Conservation (phyloP, 768 basidiomycete genomes). For the Boletus sp. region DNA sequence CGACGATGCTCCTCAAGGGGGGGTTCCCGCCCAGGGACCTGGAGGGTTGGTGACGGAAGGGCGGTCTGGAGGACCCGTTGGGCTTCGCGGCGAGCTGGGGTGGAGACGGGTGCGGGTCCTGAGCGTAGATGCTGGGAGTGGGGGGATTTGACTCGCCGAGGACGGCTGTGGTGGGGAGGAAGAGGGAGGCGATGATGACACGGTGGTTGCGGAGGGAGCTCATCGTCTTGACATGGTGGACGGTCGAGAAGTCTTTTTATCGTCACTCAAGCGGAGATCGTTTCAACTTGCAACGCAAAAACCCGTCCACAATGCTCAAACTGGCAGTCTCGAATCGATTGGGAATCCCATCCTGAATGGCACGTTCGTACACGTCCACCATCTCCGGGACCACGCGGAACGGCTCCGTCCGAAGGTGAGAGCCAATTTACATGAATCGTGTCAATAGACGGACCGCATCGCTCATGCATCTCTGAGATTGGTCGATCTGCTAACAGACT, state of each 20-base stretch:
- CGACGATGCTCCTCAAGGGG: constrained; percentile 71
- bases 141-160: constrained; percentile 52
- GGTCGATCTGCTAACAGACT: background rate
- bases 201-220: constrained; percentile 71
- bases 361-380: too few relatives aligned
- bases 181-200: constrained; percentile 79
- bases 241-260: background rate
- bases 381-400: constrained; percentile 8
- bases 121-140: constrained; percentile 42
- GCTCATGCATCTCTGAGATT: background rate
- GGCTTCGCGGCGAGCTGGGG: constrained; percentile 2
- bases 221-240: constrained; percentile 38
- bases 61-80: constrained; percentile 3
- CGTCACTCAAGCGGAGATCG: background rate
- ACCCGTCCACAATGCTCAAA: background rate
- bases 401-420: constrained; percentile 7
- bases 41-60: constrained; percentile 19
- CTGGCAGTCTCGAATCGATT: background rate
- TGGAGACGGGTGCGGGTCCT: constrained; percentile 8
- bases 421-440: too few relatives aligned
- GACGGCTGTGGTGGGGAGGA: constrained; percentile 73
- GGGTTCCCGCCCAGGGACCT: constrained; percentile 18
- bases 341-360: too few relatives aligned
- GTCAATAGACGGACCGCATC: too few relatives aligned
- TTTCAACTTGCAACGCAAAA: too few relatives aligned